Percentiles rank a stretch among this genome's conserved stretches.
Conservation (phyloP, 108 stramenopile genomes). For the Phaeodactylum tricornutum region DNA sequence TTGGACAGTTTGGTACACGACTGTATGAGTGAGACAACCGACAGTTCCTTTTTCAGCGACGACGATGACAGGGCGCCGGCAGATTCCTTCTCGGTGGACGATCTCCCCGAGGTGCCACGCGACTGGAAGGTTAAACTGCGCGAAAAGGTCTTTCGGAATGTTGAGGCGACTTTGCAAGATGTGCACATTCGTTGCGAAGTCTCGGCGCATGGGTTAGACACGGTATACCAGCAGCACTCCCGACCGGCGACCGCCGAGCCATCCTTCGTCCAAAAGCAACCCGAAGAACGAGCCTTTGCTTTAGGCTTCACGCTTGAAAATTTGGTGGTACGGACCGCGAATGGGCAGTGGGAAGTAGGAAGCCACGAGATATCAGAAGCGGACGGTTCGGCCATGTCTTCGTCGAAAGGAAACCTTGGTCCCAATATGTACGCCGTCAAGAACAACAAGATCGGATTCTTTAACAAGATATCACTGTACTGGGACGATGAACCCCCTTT, state of each 20-base stretch:
- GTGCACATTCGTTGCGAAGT: constrained; percentile 74
- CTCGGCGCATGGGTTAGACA: constrained; percentile 50
- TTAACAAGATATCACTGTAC: constrained; percentile 50
- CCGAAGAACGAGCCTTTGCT: constrained; percentile 57
- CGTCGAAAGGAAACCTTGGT: constrained; percentile 14
- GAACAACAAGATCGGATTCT: constrained; percentile 44
- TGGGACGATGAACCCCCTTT: constrained; percentile 71
- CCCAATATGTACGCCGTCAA: constrained; percentile 36
- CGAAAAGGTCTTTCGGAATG: constrained; percentile 59
- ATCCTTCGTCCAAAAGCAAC: not conserved
- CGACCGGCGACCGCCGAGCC: not conserved
- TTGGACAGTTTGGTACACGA: not conserved
- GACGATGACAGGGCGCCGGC: not conserved
- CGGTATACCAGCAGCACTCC: constrained; percentile 23
- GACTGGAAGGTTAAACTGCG: constrained; percentile 52
- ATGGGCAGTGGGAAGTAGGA: constrained; percentile 36
- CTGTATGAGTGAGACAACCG: constrained; percentile 10
- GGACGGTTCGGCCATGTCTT: constrained; percentile 7
- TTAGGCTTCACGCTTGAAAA: constrained; percentile 52
- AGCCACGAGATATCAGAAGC: constrained; percentile 21
- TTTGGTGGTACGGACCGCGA: constrained; percentile 45
- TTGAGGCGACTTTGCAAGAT: constrained; percentile 51
- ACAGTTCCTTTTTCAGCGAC: constrained; percentile 15
- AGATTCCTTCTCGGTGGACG: not conserved
- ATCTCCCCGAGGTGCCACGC: constrained; percentile 27